Base-by-base conservation (phyloP, 2,329 filamentous ascomycete species). In the Aspergillus sergii region DNA sequence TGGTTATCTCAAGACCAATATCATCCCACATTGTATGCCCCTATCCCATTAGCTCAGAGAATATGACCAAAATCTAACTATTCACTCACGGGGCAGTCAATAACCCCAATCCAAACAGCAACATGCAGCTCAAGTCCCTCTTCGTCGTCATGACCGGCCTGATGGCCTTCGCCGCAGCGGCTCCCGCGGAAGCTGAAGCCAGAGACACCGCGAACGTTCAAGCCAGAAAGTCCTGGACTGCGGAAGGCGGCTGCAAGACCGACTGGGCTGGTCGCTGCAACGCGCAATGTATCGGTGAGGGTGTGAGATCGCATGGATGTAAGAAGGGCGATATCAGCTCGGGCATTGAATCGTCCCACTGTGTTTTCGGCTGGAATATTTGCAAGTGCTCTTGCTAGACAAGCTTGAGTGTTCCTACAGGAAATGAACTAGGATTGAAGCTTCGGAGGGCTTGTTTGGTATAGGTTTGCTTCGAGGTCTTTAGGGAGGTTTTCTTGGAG, bases 21-120 rank as follows among this genome's bases (percentile, higher is more conserved):
- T 5, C 9, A 43, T 10, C 9, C 7, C 19, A 43, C 16, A n/a
- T n/a, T 43, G 19, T 43, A 43, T n/a, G 39, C 19, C 19, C 19
- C 9, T 43, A n/a, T 10, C 39, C 39, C 16, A n/a, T 43, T 0
- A 0, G 0, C 16, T n/a, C 16, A 0, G 1, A 2, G 1, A 2
- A n/a, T 9, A n/a, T n/a, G 1, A n/a, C 1, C 19, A 10, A n/a
- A 43, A 19, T 0, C 19, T 43, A n/a, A 43, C 19, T 3, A 10
- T n/a, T 43, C 11, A 8, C 12, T 1, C 4, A 9, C 10, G 2
- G 7, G 0, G 7, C 6, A 43, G 19, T n/a, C 19, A 43, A n/a
- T 43, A 19, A 32, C 6, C 6, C 0, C 36, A 41, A 6, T 8
- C 4, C 1, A 1, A 43, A 43, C 34, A n/a, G 16, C 39, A 43